phyloP scores from a whole-genome alignment of 768 basidiomycete genomes.

The Candolleomyces efflorescens region DNA sequence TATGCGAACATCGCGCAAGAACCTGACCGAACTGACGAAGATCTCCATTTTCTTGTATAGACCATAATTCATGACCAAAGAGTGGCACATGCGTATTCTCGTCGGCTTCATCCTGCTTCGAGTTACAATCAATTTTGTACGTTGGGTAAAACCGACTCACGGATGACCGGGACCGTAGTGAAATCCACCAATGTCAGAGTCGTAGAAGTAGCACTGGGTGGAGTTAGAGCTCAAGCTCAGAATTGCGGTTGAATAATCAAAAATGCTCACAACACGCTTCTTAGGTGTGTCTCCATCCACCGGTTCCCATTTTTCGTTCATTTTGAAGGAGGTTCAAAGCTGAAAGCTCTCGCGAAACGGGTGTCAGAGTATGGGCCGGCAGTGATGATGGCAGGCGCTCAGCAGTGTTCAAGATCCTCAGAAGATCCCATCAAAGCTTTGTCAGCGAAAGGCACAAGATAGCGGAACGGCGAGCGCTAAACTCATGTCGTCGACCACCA shows the following conservation, averaged over 20 bases:
- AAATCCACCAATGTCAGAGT: conserved; percentile 98
- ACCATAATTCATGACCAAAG: conserved; percentile 99
- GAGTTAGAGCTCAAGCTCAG: conserved; percentile 11
- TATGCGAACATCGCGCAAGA: background rate
- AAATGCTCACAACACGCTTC: conserved; percentile 77
- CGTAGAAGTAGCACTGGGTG: conserved; percentile 95
- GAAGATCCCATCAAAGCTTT: conserved; percentile 1
- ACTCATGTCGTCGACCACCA: background rate
- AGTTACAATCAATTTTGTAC: conserved; percentile 11
- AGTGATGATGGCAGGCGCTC: conserved; percentile 6
- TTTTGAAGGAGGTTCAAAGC: conserved; percentile 14
- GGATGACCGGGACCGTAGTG: conserved; percentile 99
- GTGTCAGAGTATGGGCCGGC: background rate
- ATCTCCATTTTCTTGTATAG: conserved; percentile 99
- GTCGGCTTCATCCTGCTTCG: conserved; percentile 91
- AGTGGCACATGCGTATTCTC: conserved; percentile 98
- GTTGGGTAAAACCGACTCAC: conserved; percentile 35
- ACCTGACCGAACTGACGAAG: conserved; percentile 59
- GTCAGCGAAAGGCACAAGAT: background rate
- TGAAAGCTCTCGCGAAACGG: background rate
- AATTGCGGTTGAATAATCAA: conserved; percentile 12
- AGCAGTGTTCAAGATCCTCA: background rate
- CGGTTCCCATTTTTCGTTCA: conserved; percentile 53
- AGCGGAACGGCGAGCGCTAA: background rate
- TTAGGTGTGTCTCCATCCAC: conserved; percentile 71